Base-by-base conservation (phyloP, 2,329 filamentous ascomycete genomes). In the Microcyclospora tardicrescens region DNA sequence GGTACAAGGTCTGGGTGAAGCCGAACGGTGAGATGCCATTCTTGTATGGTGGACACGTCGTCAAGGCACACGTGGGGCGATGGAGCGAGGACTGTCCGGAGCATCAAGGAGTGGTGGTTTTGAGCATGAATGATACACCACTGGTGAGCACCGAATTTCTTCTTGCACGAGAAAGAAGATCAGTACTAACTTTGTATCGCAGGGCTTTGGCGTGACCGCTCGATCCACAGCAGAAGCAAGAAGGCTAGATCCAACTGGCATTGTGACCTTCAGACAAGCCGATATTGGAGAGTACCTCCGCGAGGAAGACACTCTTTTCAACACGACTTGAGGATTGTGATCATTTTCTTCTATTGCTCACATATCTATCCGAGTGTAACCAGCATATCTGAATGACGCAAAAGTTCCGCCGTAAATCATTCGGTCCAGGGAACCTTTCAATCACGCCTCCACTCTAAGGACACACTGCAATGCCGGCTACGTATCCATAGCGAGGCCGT, bases 1-100 rank as follows among this genome's bases (percentile, higher is more conserved):
- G 91, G 43, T 93, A 94, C 67, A 96, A 96, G 75, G 79, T 96
- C 52, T 96, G 87, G 86, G 80, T 98, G 50, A 93, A 93, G 65
- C 75, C 79, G 43, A 96, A 96, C 64, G 91, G 91, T 50, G 87
- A 93, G 56, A 94, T 95, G 86, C 89, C 91, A 1, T 96, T 93
- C 61, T 66, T 98, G 34, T 98, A 96, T 63, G 91, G 91, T 38
- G 84, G 84, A 41, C 87, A 96, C 61, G 72, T 93, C 37, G 76
- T 93, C 50, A 84, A 84, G 61, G 81, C 80, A 27, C 81, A 86
- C 59, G 75, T 91, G 13, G 84, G 84, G 14, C 68, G 86, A 44
- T 89, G 83, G 79, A 83, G 78, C 31, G 86, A 94, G 55, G 89
- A 96, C 66, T 87, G 82, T 53, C 87, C 89, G 0, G 86, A 93